Conservation (phyloP, 495 filamentous ascomycete species). For the Xylaria castorea region DNA sequence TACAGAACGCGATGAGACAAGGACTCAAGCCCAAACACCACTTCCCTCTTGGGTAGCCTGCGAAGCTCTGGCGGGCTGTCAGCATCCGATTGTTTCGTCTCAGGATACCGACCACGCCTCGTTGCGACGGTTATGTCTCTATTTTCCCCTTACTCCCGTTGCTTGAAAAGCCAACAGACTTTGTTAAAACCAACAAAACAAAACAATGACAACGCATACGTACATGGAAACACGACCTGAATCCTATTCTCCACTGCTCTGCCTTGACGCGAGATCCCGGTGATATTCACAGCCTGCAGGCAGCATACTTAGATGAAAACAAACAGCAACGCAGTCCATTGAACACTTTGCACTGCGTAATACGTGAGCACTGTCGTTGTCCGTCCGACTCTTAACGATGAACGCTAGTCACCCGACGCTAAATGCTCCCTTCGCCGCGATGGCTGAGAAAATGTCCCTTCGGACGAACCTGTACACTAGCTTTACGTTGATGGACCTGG, state of each 20-base stretch:
- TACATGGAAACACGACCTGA: conserved; percentile 2
- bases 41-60: not conserved
- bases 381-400: not conserved
- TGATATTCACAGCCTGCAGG: not conserved
- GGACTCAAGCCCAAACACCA: conserved; percentile 4
- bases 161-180: not conserved
- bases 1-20: not conserved
- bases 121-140: not conserved
- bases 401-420: not conserved
- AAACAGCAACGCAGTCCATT: conserved; percentile 8
- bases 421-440: not conserved
- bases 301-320: not conserved
- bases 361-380: not conserved
- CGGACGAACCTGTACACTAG: conserved; percentile 32
- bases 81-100: conserved; percentile 15
- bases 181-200: not conserved
- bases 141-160: not conserved
- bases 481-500: not conserved
- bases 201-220: conserved; percentile 22
- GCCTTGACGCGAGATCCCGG: conserved; percentile 14
- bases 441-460: not conserved
- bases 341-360: conserved; percentile 4
- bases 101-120: conserved; percentile 6
- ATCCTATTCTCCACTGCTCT: not conserved
- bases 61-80: conserved; percentile 5